Percentiles rank a stretch among this genome's conserved stretches.
phyloP scores from a whole-genome alignment of 371 early-diverging fungal genomes.

The Mortierella sp. region DNA sequence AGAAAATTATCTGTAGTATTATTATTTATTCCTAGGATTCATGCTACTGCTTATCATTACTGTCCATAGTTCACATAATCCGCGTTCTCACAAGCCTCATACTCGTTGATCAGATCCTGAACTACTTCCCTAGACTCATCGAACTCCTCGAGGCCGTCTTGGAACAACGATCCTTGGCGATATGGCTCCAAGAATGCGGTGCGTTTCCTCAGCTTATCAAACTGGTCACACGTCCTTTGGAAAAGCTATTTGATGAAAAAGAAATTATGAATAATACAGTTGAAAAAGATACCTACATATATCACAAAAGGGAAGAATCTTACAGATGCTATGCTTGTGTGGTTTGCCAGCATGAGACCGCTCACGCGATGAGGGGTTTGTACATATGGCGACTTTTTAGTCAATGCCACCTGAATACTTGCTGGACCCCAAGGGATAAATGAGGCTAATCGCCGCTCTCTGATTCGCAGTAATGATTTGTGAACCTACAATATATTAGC shows the following conservation, averaged over 20 bases:
- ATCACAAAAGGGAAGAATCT: constrained; percentile 16
- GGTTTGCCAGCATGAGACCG: constrained; percentile 98
- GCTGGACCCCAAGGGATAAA: constrained; percentile 99
- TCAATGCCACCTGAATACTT: constrained; percentile 96
- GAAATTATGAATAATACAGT: neutral
- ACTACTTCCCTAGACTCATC: constrained; percentile 89
- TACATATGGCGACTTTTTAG: constrained; percentile 93
- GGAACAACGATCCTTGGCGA: constrained; percentile 84
- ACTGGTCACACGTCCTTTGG: constrained; percentile 95
- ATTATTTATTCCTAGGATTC: too few relatives aligned
- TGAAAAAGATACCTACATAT: neutral
- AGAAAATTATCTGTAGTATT: too few relatives aligned
- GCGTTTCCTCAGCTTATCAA: constrained; percentile 95
- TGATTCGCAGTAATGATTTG: constrained; percentile 95
- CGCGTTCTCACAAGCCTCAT: constrained; percentile 94
- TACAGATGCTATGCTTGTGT: constrained; percentile 94
- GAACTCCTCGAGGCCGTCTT: constrained; percentile 93
- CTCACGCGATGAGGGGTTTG: constrained; percentile 94
- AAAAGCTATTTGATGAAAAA: constrained; percentile 75
- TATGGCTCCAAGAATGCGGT: constrained; percentile 99
- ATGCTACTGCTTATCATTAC: constrained; percentile 1
- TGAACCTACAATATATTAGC: constrained; percentile 74
- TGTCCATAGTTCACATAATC: constrained; percentile 76
- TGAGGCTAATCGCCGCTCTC: constrained; percentile 93
- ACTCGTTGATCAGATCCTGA: constrained; percentile 93